A percentile compares a stretch with the other conserved stretches of the same genome.
phyloP scores from a whole-genome alignment of 345 rosid species.

The Corchorus olitorius region DNA sequence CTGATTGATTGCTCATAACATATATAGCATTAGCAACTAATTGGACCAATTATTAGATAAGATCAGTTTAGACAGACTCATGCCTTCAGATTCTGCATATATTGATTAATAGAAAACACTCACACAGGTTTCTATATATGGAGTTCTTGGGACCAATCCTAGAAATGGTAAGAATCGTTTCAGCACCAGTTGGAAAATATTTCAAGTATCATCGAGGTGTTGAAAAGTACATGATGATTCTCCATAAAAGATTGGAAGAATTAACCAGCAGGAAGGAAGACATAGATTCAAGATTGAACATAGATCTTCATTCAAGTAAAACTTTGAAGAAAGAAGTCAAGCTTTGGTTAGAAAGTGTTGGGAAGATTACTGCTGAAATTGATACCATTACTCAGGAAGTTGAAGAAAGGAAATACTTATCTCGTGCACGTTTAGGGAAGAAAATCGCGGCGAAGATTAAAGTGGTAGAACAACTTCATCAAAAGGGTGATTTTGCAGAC shows the following conservation, averaged over 20 bases:
- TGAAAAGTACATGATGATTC: conserved; percentile 1
- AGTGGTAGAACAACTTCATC: conserved; percentile 4
- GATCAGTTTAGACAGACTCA: no score
- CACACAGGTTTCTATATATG: neutral
- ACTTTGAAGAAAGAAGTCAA: conserved; percentile 6
- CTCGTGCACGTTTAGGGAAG: conserved; percentile 9
- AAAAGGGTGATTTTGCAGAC: neutral
- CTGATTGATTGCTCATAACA: no score
- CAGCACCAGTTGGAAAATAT: neutral
- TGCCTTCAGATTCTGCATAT: no score
- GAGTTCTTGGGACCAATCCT: neutral
- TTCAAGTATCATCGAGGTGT: conserved; percentile 2
- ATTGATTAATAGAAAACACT: neutral
- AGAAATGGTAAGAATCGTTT: neutral
- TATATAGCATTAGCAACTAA: no score
- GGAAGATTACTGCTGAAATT: neutral
- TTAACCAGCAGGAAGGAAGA: conserved; percentile 9
- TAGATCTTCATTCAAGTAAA: neutral
- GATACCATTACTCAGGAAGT: neutral
- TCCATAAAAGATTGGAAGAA: neutral
- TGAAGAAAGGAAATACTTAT: neutral
- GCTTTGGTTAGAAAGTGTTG: neutral
- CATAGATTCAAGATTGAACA: neutral
- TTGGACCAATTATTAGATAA: no score
- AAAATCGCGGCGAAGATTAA: neutral